Percentiles rank a stretch among this genome's conserved stretches.
Conservation (phyloP, 2,329 filamentous ascomycete genomes). For the Cladosporium sp. region DNA sequence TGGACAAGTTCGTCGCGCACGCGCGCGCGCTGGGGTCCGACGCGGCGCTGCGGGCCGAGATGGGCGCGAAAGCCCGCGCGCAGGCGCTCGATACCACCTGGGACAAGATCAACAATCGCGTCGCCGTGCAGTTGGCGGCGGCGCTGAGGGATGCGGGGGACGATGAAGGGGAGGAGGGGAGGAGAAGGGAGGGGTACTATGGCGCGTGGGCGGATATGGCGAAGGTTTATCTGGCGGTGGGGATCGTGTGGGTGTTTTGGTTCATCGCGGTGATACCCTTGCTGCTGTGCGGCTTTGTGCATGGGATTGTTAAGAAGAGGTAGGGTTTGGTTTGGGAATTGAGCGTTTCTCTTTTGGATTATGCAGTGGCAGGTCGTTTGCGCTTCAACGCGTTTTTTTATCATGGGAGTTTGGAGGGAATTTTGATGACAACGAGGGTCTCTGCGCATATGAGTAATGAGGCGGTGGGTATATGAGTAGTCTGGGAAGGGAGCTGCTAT, state of each 20-base stretch:
- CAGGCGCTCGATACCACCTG: constrained; percentile 61
- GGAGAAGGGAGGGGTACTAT: constrained; percentile 20
- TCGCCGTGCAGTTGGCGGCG: constrained; percentile 57
- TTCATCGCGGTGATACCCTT: constrained; percentile 31
- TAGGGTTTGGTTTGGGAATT: constrained; percentile 61
- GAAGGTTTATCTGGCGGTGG: constrained; percentile 27
- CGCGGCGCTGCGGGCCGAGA: constrained; percentile 35
- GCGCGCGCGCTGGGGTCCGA: constrained; percentile 48
- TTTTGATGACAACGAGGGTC: no score
- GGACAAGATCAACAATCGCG: constrained; percentile 66
- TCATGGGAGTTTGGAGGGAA: no score
- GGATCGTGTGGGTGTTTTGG: constrained; percentile 33
- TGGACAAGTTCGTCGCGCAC: constrained; percentile 52
- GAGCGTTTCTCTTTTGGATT: constrained; percentile 50
- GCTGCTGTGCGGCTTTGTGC: constrained; percentile 26
- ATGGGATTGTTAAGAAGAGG: constrained; percentile 65
- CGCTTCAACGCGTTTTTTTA: background rate
- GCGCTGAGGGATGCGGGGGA: constrained; percentile 28
- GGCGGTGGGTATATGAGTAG: no score
- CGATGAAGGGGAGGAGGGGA: constrained; percentile 11
- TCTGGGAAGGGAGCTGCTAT: no score
- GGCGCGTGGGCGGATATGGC: constrained; percentile 22
- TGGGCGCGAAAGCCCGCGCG: constrained; percentile 45
- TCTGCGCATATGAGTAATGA: no score
- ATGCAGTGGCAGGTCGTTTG: constrained; percentile 59